Base-by-base conservation (phyloP, 75 land plant genomes). In the Pinus taeda region DNA sequence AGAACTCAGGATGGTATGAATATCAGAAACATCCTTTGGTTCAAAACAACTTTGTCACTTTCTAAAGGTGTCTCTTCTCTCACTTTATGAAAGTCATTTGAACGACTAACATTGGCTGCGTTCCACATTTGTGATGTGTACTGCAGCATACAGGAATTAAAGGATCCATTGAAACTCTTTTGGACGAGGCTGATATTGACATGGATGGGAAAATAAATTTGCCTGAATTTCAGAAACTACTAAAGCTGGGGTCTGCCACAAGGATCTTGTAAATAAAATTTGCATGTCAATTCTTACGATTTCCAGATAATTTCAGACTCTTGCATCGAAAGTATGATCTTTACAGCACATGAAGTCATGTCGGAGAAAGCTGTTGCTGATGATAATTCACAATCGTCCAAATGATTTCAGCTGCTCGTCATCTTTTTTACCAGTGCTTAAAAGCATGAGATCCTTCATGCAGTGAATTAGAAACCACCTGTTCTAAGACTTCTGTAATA, bases 121-220 rank as follows among this genome's bases (percentile, higher is more conserved):
- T 69, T 42, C 36, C 22, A 37, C n/a, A 69, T 20, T 3, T 36
- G 22, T 5, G 39, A 69, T 39, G 4, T 42, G 55, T 69, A 42
- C 42, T 69, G 57, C 81, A 81, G 83, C 74, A 81, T 66, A 81
- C 83, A n/a, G 83, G 83, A 66, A 29, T 81, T 17, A 81, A 81
- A 55, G 83, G 83, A 71, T 81, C 82, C 9, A 61, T 81, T 61
- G 82, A 79, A 39, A 30, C 83, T 24, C 49, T 81, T 39, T 42
- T 79, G 60, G 82, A 81, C 0, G 83, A 81, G 36, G 83, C 75
- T 71, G 83, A 81, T 71, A 71, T 75, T 70, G 83, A 81, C 55
- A 71, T 57, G 55, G 83, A 81, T 72, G 83, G 83, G 33, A 79
- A 49, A n/a, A 81, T 81, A 67, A 81, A 82, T 60, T 60, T 81